Evolutionary conservation across 2,329 filamentous ascomycete genomes (phyloP).

Genomic region (Alternaria dauci): DNA sequence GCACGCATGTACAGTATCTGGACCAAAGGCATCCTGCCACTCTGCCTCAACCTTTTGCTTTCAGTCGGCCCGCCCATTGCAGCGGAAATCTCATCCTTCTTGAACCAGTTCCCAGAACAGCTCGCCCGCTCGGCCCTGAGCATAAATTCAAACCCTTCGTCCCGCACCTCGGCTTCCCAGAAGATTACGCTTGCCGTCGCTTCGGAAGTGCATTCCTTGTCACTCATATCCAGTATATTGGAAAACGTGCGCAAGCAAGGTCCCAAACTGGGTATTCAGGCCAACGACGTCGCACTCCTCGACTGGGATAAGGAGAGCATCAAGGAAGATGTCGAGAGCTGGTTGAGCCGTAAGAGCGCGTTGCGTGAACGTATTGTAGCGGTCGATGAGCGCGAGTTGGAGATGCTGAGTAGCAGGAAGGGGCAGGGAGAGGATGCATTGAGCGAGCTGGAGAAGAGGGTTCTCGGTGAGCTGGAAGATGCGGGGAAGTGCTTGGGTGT

Average conservation of each 20-base stretch:
- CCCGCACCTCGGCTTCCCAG: slow-evolving; percentile 36
- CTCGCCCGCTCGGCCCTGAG: slow-evolving; percentile 75
- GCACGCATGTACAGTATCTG: slow-evolving; percentile 86
- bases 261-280: slow-evolving; percentile 57
- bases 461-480: slow-evolving; percentile 60
- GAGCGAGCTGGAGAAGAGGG: slow-evolving; percentile 77
- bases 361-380: slow-evolving; percentile 78
- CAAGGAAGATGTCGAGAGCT: slow-evolving; percentile 84
- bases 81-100: slow-evolving; percentile 82
- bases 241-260: slow-evolving; percentile 66
- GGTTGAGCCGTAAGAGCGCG: slow-evolving; percentile 73
- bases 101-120: slow-evolving; percentile 87
- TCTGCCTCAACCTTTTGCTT: slow-evolving; percentile 87
- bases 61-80: slow-evolving; percentile 83
- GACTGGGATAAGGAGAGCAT: slow-evolving; percentile 77
- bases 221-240: slow-evolving; percentile 77
- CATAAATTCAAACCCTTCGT: slow-evolving; percentile 64
- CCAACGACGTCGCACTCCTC: slow-evolving; percentile 72
- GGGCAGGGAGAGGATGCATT: slow-evolving; percentile 31
- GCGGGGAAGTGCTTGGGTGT: slow-evolving; percentile 50
- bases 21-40: slow-evolving; percentile 84
- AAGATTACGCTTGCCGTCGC: slow-evolving; percentile 77
- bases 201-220: slow-evolving; percentile 79
- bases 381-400: slow-evolving; percentile 74
- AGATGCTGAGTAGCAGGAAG: slow-evolving; percentile 58